These are phyloP conservation scores for Physcomitrellopsis africana DNA, from an alignment of 225 moss, liverwort and hornwort genomes.

Conservation along the genomic window DNA sequence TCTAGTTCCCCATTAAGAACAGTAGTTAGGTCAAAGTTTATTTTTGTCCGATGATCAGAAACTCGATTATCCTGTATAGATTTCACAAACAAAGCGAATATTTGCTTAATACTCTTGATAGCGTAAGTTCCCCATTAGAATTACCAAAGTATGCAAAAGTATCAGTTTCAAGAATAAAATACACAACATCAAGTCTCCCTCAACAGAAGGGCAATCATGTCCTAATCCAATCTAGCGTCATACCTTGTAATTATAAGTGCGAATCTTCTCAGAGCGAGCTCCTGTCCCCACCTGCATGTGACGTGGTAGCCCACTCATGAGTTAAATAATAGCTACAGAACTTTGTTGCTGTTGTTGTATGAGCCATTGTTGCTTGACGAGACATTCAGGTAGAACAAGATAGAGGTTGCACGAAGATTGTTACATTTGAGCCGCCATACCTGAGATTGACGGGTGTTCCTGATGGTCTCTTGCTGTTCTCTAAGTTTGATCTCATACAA, in stretches of 20 bases:
- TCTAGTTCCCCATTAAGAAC: conserved; percentile 89
- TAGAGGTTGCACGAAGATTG: not conserved
- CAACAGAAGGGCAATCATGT: not conserved
- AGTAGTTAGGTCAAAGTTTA: conserved; percentile 83
- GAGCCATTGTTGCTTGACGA: not conserved
- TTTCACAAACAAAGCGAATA: conserved; percentile 9
- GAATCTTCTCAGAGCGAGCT: conserved; percentile 96
- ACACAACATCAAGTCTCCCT: conserved; percentile 9
- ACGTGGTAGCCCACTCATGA: not conserved
- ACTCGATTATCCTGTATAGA: conserved; percentile 80
- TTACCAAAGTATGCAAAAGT: not conserved
- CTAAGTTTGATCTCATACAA: conserved; percentile 90
- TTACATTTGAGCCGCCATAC: conserved; percentile 35
- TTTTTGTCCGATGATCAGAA: conserved; percentile 90
- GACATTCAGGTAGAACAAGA: not conserved
- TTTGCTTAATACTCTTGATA: not conserved
- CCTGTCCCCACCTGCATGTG: conserved; percentile 87
- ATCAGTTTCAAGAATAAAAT: not conserved
- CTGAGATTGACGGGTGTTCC: conserved; percentile 85
- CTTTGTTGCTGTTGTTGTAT: no score
- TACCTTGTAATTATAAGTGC: conserved; percentile 98
- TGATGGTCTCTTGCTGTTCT: conserved; percentile 83
- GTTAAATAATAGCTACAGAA: not conserved
- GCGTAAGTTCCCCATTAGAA: not conserved
- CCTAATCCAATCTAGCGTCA: not conserved